Evolutionary conservation across 2,329 filamentous ascomycete genomes (phyloP), one percentile per base, ranked within the genome.

Genomic region (Diaporthe citriasiana): DNA sequence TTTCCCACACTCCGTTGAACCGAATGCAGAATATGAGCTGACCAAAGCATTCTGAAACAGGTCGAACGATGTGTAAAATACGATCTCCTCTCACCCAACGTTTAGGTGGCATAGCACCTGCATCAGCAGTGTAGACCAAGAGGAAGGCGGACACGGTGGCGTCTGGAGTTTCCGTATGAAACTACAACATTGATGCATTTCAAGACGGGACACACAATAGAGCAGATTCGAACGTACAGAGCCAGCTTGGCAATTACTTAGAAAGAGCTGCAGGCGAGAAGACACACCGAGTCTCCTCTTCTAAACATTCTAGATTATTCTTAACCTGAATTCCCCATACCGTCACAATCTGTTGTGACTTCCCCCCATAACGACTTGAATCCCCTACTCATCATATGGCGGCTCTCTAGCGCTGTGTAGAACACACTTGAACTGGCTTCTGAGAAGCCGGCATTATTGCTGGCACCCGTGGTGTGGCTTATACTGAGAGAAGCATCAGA

Each of bases 51-150:
- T 27, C 13, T 13, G 51, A 66, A 33, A 47, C 73, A 94, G 92
- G 94, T 96, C 45, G 95, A 98, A 83, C 89, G 90, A 80, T 97
- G 94, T 82, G 95, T 98, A 79, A 97, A 95, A 82, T 97, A 96
- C 78, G 95, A 98, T 83, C 89, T 94, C 76, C 85, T 98, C 75
- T 94, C 94, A 65, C 95, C 95, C 3, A 98, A 97, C 85, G 91
- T 97, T 77, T 98, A 85, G 69, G 59, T 10, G 38, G 30, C 19
- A 55, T 17, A 42, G 30, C 56, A 50, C 19, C 22, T 47, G 51
- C 51, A 53, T 38, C 12, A 42, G 45, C 65, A 25, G 45, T 55
- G 9, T 40, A 40, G 30, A 42, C 13, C n/a, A 33, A 33, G 35
- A 63, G 33, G 47, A 33, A 33, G 56, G 38, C 57, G 33, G 51